Percentiles rank a stretch among this genome's conserved stretches.
phyloP scores from a whole-genome alignment of 176 grass and related monocot species.

The Guadua angustifolia region DNA sequence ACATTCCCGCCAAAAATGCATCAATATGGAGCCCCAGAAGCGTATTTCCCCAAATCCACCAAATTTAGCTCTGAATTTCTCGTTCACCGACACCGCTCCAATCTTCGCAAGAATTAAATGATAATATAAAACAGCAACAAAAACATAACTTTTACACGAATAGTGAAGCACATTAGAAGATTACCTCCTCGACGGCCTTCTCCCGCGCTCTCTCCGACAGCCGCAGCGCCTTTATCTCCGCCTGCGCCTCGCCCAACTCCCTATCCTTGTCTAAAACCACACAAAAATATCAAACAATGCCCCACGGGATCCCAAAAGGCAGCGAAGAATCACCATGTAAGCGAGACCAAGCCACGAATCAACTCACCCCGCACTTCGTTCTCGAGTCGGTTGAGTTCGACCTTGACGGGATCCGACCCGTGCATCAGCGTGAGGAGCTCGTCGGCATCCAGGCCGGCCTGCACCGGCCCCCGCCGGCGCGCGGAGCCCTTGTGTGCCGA shows the following conservation, averaged over 20 bases:
- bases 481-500: slow-evolving; percentile 55
- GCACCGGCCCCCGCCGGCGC: slow-evolving; percentile 56
- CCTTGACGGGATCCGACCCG: slow-evolving; percentile 97
- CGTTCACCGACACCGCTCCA: neutral
- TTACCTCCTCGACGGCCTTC: slow-evolving; percentile 95
- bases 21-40: neutral
- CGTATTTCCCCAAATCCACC: neutral
- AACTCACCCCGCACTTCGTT: slow-evolving; percentile 95
- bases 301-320: neutral
- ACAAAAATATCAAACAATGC: neutral
- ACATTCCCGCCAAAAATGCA: neutral
- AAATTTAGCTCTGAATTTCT: slow-evolving; percentile 15
- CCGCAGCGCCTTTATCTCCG: slow-evolving; percentile 85
- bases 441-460: slow-evolving; percentile 71
- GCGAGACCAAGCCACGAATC: slow-evolving; percentile 23
- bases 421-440: slow-evolving; percentile 89
- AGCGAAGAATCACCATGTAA: neutral
- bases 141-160: neutral
- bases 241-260: slow-evolving; percentile 81
- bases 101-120: slow-evolving; percentile 12
- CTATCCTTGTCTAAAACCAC: slow-evolving; percentile 81
- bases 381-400: slow-evolving; percentile 94
- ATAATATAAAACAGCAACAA: neutral
- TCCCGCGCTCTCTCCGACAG: slow-evolving; percentile 89
- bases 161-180: neutral